Base-by-base conservation (phyloP, 371 early-diverging fungal genomes). In the Conidiobolus incongruus region DNA sequence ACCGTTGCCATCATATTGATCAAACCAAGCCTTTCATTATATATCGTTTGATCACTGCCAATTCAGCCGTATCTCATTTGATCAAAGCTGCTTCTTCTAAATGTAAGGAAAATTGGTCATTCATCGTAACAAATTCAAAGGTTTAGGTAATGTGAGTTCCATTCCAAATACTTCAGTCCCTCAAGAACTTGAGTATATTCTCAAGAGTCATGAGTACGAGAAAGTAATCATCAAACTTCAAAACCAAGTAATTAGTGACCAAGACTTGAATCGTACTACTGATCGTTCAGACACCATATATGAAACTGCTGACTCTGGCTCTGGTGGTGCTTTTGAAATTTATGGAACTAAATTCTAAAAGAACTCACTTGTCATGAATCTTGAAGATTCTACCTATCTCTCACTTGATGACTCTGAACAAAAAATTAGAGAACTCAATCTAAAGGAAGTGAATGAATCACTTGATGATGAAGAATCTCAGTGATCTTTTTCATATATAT, bases 1-100 rank as follows among this genome's bases (percentile, higher is more conserved):
- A 94, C 53, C 74, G 97, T 44, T 91, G 83, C 8, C 97, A 97
- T 58, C 75, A 96, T 47, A 82, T 95, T 46, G 97, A 96, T 5
- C 96, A 97, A 52, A 82, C 74, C 12, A 77, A 73, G 35, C 85
- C 85, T 0, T 94, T 96, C 0, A 62, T 83, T 35, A 73, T 96
- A 28, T 93, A 88, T 55, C 68, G 94, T 7, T 62, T 96, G 4
- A 74, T 84, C 19, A 72, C 82, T 0, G 83, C 77, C 39, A 80
- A 83, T 37, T 83, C 85, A 6, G 70, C 89, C 22, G 96, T 93
- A 52, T 65, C 70, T 37, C 75, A 72, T 40, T 80, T 90, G 30
- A 51, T 89, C 20, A 70, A 76, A 30, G 54, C 67, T 20, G 86
- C 89, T 1, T 63, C 74, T 32, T 71, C 76, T 45, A 95, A 95